These are phyloP conservation scores for Sporisorium reilianum DNA, from an alignment of 1,284 basidiomycete species.

Conservation along the genomic window DNA sequence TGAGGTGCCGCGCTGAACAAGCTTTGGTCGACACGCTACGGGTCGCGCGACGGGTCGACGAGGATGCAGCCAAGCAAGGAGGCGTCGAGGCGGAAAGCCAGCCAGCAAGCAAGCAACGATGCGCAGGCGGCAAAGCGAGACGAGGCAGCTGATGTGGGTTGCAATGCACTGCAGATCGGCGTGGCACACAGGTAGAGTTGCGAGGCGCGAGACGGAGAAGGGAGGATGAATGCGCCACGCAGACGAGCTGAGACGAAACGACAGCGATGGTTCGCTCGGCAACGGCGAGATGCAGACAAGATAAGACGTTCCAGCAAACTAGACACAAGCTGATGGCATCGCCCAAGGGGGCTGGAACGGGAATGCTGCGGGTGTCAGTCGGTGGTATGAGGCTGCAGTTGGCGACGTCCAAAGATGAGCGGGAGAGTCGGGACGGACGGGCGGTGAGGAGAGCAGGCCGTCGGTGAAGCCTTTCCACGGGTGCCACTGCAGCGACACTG, in stretches of 20 bases:
- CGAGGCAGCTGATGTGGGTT: constrained; percentile 10
- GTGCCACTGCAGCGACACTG: constrained; percentile 32
- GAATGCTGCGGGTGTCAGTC: constrained; percentile 23
- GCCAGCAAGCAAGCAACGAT: too few relatives aligned
- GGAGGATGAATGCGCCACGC: constrained; percentile 10
- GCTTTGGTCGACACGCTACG: constrained; percentile 9
- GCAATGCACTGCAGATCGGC: neutral
- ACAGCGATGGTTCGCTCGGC: constrained; percentile 18
- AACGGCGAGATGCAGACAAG: constrained; percentile 9
- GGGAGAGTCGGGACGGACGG: neutral
- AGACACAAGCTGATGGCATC: constrained; percentile 8
- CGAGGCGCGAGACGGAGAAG: neutral
- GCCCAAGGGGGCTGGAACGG: constrained; percentile 31
- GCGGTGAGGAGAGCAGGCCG: too few relatives aligned
- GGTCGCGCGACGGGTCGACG: neutral
- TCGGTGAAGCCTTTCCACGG: neutral
- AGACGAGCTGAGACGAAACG: neutral
- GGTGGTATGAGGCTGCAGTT: neutral
- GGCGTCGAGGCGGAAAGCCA: too few relatives aligned
- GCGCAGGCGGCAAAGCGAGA: neutral
- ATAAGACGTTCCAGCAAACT: constrained; percentile 3
- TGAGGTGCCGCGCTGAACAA: constrained; percentile 13
- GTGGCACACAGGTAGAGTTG: neutral
- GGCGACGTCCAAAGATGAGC: neutral
- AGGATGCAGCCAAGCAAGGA: constrained; percentile 7